These are phyloP conservation scores for Coccomyxa sp. DNA, from an alignment of 139 green algal species.

Conservation along the genomic window DNA sequence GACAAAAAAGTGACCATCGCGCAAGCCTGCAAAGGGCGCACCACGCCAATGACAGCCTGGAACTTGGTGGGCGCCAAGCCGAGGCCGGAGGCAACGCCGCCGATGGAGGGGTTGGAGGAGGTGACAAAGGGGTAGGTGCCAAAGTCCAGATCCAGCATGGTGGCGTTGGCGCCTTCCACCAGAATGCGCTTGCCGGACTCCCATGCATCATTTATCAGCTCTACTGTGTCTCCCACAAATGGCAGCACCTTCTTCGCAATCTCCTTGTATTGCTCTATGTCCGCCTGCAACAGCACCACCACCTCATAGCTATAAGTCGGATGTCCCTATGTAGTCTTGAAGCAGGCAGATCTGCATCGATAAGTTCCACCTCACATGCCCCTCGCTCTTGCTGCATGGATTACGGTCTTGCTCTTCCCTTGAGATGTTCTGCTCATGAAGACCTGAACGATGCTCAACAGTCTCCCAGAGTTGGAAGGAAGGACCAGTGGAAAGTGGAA, in stretches of 20 bases:
- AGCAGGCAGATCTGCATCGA: too few species aligned
- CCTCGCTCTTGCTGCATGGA: too few species aligned
- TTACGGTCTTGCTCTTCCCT: too few species aligned
- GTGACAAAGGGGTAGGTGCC: constrained; percentile 99
- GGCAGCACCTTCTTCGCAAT: constrained; percentile 61
- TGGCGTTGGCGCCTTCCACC: constrained; percentile 98
- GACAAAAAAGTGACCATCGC: not conserved
- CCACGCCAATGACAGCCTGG: constrained; percentile 88
- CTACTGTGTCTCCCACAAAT: constrained; percentile 86
- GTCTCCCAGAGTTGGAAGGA: too few species aligned
- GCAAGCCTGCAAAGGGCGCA: constrained; percentile 21
- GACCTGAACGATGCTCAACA: too few species aligned
- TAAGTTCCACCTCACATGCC: too few species aligned
- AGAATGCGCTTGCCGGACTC: constrained; percentile 81
- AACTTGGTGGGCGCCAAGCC: constrained; percentile 88
- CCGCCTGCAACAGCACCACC: constrained; percentile 5
- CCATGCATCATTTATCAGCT: constrained; percentile 58
- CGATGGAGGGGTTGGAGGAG: constrained; percentile 93
- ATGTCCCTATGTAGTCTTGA: too few species aligned
- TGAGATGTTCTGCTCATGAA: too few species aligned
- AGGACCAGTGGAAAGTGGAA: too few species aligned
- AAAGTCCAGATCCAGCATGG: constrained; percentile 98
- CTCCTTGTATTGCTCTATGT: constrained; percentile 74
- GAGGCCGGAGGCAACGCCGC: constrained; percentile 89
- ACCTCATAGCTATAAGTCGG: too few species aligned